Base-by-base conservation (phyloP, 1,284 basidiomycete species). In the Moesziomyces sp. region DNA sequence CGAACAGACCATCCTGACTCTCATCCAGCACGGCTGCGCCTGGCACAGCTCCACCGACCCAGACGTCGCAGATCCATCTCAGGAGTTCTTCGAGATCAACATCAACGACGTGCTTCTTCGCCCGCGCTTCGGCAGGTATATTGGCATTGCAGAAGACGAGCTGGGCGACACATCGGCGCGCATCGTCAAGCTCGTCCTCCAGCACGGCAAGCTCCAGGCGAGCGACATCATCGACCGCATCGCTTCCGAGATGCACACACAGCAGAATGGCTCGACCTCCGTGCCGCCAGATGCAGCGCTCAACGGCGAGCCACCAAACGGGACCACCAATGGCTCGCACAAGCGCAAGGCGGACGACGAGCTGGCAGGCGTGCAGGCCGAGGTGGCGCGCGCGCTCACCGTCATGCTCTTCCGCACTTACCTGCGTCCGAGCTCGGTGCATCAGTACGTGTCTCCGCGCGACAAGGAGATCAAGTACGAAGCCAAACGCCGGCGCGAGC, bases 181-280 rank as follows among this genome's bases (percentile, higher is more conserved):
- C 26, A 72, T 80, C 40, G 65, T 78, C 46, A 63, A 63, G 46
- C 62, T 74, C 21, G 86, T 97, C 42, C 86, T 96, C 54, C 89
- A 93, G 78, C 91, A 93, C 80, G 94, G 94, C 45, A 95, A 95
- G 84, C 88, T 97, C 74, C 89, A 89, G 52, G 88, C 90, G 9
- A 89, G 89, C 76, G 91, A 93, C 64, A 89, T 94, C 49, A 83
- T 93, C 28, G 82, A 86, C 35, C 82, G 93, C 19, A 86, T 87
- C 49, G 47, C 59, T 14, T 50, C 58, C n/a, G 60, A 64, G 6
- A 62, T 62, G 35, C 23, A 58, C 11, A 48, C 52, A 9, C 65
- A 68, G 23, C 54, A 46, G 28, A 52, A 53, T 18, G 48, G 56
- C 28, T 42, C 62, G 0, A 40, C 54, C 3, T 28, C 35, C 10